Conservation (phyloP, 805 yeast species). For the Saitoella complicata region DNA sequence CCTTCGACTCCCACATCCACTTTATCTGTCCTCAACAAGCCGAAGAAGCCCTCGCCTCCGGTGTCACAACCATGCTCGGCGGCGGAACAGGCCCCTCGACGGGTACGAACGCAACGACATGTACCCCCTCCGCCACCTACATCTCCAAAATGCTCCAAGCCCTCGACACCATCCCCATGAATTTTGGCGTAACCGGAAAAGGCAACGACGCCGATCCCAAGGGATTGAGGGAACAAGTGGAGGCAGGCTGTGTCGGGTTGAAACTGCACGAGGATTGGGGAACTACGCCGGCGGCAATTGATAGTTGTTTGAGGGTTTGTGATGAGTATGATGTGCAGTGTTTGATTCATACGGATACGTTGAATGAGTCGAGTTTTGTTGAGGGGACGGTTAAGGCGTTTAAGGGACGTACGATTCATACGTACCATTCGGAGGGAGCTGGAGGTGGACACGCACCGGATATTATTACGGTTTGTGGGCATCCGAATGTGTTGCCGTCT, state of each 20-base stretch:
- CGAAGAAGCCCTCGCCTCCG: slow-evolving; percentile 1
- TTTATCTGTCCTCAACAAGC: slow-evolving; percentile 3
- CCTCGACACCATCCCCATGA: slow-evolving; percentile 1
- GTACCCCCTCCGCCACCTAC: slow-evolving; percentile 1
- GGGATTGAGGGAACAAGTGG: neutral
- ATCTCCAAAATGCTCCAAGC: neutral
- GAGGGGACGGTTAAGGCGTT: slow-evolving; percentile 4
- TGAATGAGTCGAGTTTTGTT: slow-evolving; percentile 2
- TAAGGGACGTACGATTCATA: slow-evolving; percentile 2
- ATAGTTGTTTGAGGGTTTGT: slow-evolving; percentile 2
- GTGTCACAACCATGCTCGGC: slow-evolving; percentile 2
- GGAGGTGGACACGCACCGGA: slow-evolving; percentile 4
- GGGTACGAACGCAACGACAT: slow-evolving; percentile 3
- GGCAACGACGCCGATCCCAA: neutral
- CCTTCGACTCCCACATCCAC: slow-evolving; percentile 2
- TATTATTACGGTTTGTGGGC: neutral
- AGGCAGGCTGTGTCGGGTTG: slow-evolving; percentile 1
- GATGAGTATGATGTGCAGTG: slow-evolving; percentile 5
- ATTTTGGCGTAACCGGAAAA: slow-evolving; percentile 2
- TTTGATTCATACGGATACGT: slow-evolving; percentile 3
- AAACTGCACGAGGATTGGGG: slow-evolving; percentile 4
- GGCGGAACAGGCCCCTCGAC: slow-evolving; percentile 3
- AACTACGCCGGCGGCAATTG: slow-evolving; percentile 3
- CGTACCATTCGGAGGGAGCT: slow-evolving; percentile 3
- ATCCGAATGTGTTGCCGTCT: slow-evolving; percentile 2